Evolutionary conservation across 1,139 yeast genomes (phyloP).

Genomic region (Zygotorulaspora mrakii): DNA sequence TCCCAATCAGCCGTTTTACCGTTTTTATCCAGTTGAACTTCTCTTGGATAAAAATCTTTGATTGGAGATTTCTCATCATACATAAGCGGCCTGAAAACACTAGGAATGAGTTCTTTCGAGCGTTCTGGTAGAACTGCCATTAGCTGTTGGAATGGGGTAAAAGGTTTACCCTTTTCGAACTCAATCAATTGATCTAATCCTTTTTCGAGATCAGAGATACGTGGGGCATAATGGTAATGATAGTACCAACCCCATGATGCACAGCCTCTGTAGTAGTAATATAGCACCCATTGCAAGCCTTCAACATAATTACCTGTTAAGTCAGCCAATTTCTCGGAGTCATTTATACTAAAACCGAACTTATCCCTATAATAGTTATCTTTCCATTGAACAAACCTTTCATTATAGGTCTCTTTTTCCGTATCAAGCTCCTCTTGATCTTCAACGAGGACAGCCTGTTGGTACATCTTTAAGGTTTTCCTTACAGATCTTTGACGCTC

Average conservation of each 20-base stretch:
- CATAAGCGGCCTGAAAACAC: constrained; percentile 76
- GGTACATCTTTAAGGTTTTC: constrained; percentile 58
- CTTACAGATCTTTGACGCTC: constrained; percentile 43
- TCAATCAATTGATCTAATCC: constrained; percentile 62
- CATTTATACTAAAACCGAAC: constrained; percentile 54
- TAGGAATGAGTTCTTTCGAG: constrained; percentile 77
- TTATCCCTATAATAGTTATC: constrained; percentile 75
- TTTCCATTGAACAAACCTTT: constrained; percentile 79
- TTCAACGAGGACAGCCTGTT: constrained; percentile 63
- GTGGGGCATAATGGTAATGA: constrained; percentile 84
- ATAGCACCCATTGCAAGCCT: constrained; percentile 94
- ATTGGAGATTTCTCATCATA: constrained; percentile 87
- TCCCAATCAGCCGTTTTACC: constrained; percentile 98
- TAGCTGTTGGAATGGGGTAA: constrained; percentile 90
- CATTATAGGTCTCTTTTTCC: constrained; percentile 62
- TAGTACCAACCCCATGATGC: constrained; percentile 96
- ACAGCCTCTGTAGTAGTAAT: constrained; percentile 83
- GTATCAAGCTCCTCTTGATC: constrained; percentile 59
- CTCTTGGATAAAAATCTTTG: constrained; percentile 83
- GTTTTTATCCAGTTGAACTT: constrained; percentile 84
- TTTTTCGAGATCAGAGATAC: constrained; percentile 75
- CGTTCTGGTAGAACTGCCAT: constrained; percentile 98
- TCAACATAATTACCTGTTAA: constrained; percentile 83
- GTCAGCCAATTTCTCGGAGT: constrained; percentile 53
- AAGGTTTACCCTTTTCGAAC: constrained; percentile 73